Evolutionary conservation across 176 grass and related monocot genomes (phyloP).

Genomic region (Ampelocalamus luodianensis): DNA sequence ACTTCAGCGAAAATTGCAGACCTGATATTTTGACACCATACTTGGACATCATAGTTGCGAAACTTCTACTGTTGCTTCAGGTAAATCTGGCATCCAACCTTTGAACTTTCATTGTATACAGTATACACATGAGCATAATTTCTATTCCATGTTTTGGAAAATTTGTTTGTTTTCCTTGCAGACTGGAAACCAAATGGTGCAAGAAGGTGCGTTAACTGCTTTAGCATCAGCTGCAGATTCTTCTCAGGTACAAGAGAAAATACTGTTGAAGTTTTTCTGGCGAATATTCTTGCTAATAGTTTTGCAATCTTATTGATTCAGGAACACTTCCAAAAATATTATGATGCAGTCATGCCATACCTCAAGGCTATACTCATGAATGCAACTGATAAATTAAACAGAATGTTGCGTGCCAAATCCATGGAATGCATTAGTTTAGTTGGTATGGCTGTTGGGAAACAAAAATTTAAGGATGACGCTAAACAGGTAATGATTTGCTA

Average conservation of each 20-base stretch:
- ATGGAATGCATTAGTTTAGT: constrained; percentile 99
- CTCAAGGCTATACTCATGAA: constrained; percentile 95
- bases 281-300: constrained; percentile 30
- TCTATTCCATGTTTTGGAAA: constrained; percentile 29
- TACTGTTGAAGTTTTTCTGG: constrained; percentile 26
- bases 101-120: constrained; percentile 24
- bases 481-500: constrained; percentile 72
- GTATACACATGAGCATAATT: constrained; percentile 1
- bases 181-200: constrained; percentile 99
- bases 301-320: constrained; percentile 47
- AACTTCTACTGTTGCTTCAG: constrained; percentile 87
- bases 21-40: constrained; percentile 91
- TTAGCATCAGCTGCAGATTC: constrained; percentile 99
- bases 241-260: constrained; percentile 67
- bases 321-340: constrained; percentile 99
- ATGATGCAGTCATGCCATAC: constrained; percentile 96
- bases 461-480: constrained; percentile 95
- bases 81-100: constrained; percentile 45
- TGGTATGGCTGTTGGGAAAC: constrained; percentile 98
- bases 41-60: constrained; percentile 82
- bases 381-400: constrained; percentile 95
- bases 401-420: constrained; percentile 97
- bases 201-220: constrained; percentile 96
- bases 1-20: constrained; percentile 97
- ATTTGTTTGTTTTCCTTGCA: constrained; percentile 33